A percentile compares a stretch with the other conserved stretches of the same genome.
Conservation (phyloP, 208 protist species). For the Naegleria gruberi region DNA sequence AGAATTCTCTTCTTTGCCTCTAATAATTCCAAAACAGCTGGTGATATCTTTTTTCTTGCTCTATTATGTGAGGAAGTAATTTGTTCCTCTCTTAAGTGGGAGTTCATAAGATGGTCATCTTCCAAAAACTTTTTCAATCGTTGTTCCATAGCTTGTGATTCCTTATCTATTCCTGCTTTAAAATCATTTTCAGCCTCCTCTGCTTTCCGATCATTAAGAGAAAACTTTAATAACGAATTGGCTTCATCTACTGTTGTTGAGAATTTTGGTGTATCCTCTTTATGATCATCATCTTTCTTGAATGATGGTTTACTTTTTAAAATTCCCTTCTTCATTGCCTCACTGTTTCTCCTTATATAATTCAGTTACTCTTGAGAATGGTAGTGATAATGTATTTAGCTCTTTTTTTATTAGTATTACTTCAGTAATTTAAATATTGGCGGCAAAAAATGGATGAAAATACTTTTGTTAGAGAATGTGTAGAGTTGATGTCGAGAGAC, state of each 20-base stretch:
- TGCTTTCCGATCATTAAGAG: neutral
- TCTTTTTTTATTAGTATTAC: neutral
- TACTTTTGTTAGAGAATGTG: neutral
- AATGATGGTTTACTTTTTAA: neutral
- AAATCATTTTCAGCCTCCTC: neutral
- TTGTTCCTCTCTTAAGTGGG: neutral
- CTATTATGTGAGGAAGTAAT: neutral
- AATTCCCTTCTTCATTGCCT: neutral
- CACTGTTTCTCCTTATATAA: too few species aligned
- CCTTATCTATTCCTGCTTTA: neutral
- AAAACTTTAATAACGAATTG: neutral
- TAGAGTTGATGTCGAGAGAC: neutral
- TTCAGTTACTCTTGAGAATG: too few species aligned
- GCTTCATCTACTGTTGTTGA: neutral
- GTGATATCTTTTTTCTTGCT: neutral
- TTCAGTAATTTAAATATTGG: too few species aligned
- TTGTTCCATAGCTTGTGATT: neutral
- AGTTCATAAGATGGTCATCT: neutral
- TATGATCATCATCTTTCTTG: neutral
- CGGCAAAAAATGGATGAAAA: too few species aligned
- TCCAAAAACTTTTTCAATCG: neutral
- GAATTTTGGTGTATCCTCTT: neutral
- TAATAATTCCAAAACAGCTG: constrained; percentile 1
- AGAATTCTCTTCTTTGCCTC: constrained; percentile 8
- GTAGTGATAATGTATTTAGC: too few species aligned